Conservation (phyloP, 257 asterid species). For the Verbascum thapsus region DNA sequence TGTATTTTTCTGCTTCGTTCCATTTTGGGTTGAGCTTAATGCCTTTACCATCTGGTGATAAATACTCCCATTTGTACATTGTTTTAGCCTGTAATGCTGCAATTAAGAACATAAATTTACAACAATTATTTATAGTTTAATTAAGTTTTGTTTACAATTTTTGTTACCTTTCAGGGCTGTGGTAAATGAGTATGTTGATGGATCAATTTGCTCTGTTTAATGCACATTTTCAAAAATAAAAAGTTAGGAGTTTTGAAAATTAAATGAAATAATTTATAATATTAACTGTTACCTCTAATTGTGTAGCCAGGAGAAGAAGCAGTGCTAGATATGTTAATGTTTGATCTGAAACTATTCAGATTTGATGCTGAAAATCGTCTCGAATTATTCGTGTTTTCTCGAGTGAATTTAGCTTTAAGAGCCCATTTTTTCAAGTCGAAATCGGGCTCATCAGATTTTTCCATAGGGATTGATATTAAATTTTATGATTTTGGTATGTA, state of each 20-base stretch:
- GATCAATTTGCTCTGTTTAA: conserved; percentile 87
- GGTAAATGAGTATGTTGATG: conserved; percentile 84
- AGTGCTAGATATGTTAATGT: conserved; percentile 58
- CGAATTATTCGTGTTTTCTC: conserved; percentile 51
- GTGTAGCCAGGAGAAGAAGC: conserved; percentile 88
- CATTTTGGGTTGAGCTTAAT: conserved; percentile 63
- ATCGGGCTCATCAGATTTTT: conserved; percentile 44
- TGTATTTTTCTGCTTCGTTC: conserved; percentile 92
- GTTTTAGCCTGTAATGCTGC: not conserved
- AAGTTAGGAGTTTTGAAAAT: too few species aligned
- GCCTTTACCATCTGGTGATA: conserved; percentile 48
- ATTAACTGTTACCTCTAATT: conserved; percentile 47
- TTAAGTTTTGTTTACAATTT: too few species aligned
- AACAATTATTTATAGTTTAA: too few species aligned
- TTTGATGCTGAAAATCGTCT: conserved; percentile 57
- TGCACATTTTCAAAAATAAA: too few species aligned
- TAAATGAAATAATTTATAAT: too few species aligned
- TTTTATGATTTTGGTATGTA: too few species aligned
- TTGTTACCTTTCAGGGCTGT: conserved; percentile 80
- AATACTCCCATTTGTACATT: conserved; percentile 78
- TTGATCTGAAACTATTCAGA: conserved; percentile 38
- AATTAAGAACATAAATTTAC: not conserved
- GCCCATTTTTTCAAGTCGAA: conserved; percentile 60
- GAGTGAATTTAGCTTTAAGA: conserved; percentile 57
- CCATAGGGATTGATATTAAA: too few species aligned